Evolutionary conservation across 371 early-diverging fungal species (phyloP).

Genomic region (Mucor circinelloides): DNA sequence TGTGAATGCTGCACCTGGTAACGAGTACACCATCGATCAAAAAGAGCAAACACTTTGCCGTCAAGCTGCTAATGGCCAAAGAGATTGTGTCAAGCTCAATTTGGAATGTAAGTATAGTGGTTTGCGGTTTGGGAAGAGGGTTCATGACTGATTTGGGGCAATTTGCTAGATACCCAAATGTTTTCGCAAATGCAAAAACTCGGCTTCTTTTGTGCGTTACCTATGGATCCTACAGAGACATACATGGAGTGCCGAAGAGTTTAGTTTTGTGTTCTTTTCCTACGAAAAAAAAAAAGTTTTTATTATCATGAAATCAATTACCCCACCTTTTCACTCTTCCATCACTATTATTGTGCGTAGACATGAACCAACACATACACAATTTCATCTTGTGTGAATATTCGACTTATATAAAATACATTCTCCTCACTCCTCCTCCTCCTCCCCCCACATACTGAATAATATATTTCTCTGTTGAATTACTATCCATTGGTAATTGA

Average conservation of each 20-base stretch:
- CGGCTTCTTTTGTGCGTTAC: slow-evolving; percentile 60
- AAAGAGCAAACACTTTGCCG: slow-evolving; percentile 46
- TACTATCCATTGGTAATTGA: too few relatives aligned
- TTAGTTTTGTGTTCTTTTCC: slow-evolving; percentile 9
- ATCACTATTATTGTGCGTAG: background rate
- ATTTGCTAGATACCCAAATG: slow-evolving; percentile 50
- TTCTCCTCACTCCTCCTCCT: background rate
- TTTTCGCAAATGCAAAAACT: slow-evolving; percentile 62
- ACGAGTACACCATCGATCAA: slow-evolving; percentile 52
- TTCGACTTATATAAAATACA: background rate
- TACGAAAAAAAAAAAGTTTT: background rate
- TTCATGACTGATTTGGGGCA: background rate
- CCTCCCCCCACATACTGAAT: background rate
- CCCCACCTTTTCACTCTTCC: background rate
- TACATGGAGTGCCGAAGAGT: slow-evolving; percentile 55
- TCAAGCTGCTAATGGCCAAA: slow-evolving; percentile 30
- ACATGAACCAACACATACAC: background rate
- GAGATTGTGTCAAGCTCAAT: slow-evolving; percentile 48
- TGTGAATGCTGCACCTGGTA: slow-evolving; percentile 41
- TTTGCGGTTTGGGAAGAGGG: background rate
- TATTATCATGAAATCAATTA: background rate
- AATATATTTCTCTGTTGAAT: background rate
- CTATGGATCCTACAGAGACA: slow-evolving; percentile 59
- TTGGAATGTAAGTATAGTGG: slow-evolving; percentile 46
- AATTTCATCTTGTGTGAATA: background rate